Percentiles rank a stretch among this genome's conserved stretches.
phyloP scores from a whole-genome alignment of 805 yeast genomes.

The Yarrowia sp. region DNA sequence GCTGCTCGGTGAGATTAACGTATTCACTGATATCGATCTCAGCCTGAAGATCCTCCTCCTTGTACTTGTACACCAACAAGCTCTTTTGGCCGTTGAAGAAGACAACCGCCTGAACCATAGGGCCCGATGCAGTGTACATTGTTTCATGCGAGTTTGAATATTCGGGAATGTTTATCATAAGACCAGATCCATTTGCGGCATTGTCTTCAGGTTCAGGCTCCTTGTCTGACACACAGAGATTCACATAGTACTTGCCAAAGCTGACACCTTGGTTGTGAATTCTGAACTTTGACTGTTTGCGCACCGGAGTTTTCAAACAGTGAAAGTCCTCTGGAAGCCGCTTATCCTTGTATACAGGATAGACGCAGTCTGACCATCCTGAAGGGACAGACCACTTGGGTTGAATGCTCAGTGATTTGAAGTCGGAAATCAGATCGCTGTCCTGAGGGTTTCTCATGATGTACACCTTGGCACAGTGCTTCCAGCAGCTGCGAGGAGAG shows the following conservation, averaged over 20 bases:
- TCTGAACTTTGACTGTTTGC: conserved; percentile 11
- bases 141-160: conserved; percentile 20
- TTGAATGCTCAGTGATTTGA: conserved; percentile 4
- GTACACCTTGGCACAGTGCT: conserved; percentile 17
- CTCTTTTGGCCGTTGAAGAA: conserved; percentile 16
- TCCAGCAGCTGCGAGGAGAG: conserved; percentile 9
- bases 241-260: conserved; percentile 24
- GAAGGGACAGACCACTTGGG: conserved; percentile 17
- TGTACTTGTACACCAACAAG: conserved; percentile 11
- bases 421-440: not conserved
- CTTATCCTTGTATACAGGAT: conserved; percentile 2
- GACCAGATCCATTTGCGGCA: conserved; percentile 1
- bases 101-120: conserved; percentile 17
- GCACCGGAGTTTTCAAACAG: not conserved
- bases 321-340: conserved; percentile 8
- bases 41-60: not conserved
- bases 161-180: conserved; percentile 20
- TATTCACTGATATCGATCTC: conserved; percentile 6
- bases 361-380: conserved; percentile 9
- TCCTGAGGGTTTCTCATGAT: not conserved
- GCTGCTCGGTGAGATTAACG: conserved; percentile 14
- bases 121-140: conserved; percentile 16
- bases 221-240: not conserved
- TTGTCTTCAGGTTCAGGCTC: not conserved
- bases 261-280: conserved; percentile 15